Evolutionary conservation across 768 basidiomycete species (phyloP).

Genomic region (Lactarius hatsudake): DNA sequence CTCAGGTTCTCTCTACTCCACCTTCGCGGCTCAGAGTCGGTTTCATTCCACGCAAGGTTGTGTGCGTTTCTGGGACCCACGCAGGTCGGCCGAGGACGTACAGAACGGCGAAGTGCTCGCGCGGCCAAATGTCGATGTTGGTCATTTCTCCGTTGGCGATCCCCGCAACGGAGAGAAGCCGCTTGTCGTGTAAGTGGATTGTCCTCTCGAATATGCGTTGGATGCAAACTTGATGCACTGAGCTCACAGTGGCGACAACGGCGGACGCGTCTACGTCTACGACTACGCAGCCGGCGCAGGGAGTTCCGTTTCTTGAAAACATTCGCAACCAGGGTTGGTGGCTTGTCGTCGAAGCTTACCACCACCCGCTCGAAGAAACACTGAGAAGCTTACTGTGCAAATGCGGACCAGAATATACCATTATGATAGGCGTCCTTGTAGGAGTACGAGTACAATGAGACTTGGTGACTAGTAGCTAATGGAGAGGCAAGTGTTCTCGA

Average conservation of each 20-base stretch:
- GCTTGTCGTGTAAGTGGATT: slow-evolving; percentile 24
- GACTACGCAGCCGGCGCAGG: slow-evolving; percentile 10
- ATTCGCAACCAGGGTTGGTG: not conserved
- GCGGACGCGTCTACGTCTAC: slow-evolving; percentile 25
- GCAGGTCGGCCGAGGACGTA: slow-evolving; percentile 22
- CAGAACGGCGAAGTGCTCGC: slow-evolving; percentile 24
- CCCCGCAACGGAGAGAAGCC: slow-evolving; percentile 21
- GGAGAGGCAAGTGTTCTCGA: slow-evolving; percentile 1
- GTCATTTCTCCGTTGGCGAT: slow-evolving; percentile 28
- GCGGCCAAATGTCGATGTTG: slow-evolving; percentile 22
- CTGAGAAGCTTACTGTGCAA: too few species aligned
- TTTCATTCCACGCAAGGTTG: slow-evolving; percentile 17
- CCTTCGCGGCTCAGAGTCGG: not conserved
- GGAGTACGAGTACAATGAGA: not conserved
- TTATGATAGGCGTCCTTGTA: not conserved
- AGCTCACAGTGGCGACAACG: slow-evolving; percentile 24
- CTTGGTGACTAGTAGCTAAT: not conserved
- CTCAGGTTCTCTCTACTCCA: not conserved
- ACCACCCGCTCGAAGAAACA: too few species aligned
- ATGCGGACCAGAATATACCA: not conserved
- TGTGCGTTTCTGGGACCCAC: slow-evolving; percentile 25
- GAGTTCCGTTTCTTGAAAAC: not conserved
- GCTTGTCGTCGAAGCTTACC: not conserved
- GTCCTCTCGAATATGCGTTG: not conserved
- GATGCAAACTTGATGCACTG: not conserved